A percentile compares a stretch with the other conserved stretches of the same genome.
These are phyloP conservation scores for Coelastrella sp. DNA, from an alignment of 139 green algal species.

Conservation along the genomic window DNA sequence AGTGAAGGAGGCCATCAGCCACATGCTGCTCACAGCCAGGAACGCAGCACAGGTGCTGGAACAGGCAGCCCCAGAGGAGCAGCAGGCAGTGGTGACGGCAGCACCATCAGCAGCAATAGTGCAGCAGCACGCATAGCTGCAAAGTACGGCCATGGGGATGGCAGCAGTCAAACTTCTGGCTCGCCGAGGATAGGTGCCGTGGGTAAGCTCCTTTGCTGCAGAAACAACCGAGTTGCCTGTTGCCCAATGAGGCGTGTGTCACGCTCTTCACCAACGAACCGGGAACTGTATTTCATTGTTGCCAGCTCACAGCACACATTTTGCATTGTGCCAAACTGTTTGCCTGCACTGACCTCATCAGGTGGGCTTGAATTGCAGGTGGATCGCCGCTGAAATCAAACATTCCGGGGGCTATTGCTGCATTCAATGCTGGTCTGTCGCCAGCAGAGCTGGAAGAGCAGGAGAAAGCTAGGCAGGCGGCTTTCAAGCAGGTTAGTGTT, in stretches of 20 bases:
- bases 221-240: not conserved
- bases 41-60: not conserved
- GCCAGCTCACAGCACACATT: not conserved
- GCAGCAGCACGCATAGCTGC: not conserved
- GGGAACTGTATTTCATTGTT: not conserved
- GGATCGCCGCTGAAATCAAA: not conserved
- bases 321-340: not conserved
- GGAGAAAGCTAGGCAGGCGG: conserved; percentile 13
- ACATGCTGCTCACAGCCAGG: not conserved
- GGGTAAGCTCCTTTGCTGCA: not conserved
- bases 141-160: not conserved
- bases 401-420: not conserved
- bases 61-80: not conserved
- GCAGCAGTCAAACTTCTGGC: conserved; percentile 2
- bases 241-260: not conserved
- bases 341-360: not conserved
- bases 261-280: not conserved
- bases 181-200: conserved; percentile 30
- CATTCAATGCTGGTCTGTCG: conserved; percentile 15
- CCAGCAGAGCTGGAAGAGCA: conserved; percentile 20
- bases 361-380: not conserved
- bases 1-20: not conserved
- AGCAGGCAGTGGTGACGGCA: conserved; percentile 16
- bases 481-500: not conserved
- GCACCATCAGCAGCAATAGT: conserved; percentile 10